phyloP scores from a whole-genome alignment of 2,329 filamentous ascomycete species.

The Aspergillus ruber region DNA sequence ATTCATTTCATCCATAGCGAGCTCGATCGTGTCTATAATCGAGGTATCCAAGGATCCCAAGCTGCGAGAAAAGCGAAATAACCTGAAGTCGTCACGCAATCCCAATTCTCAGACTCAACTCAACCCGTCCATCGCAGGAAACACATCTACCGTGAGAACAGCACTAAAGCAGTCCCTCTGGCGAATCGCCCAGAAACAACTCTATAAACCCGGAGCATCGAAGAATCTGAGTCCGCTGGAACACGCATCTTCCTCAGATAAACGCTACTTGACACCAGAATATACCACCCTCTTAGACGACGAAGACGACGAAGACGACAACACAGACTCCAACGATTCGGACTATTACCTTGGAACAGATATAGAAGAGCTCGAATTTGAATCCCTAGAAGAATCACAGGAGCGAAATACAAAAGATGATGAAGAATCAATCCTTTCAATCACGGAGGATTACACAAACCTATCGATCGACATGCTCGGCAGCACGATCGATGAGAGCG shows the following conservation, averaged over 20 bases:
- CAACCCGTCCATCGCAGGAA: neutral
- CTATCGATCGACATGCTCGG: neutral
- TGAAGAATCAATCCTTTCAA: neutral
- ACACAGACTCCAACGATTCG: neutral
- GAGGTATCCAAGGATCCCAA: slow-evolving; percentile 11
- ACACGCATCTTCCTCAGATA: neutral
- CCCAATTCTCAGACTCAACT: neutral
- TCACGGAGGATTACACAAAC: neutral
- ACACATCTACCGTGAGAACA: slow-evolving; percentile 4
- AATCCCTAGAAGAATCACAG: neutral
- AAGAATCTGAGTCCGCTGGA: slow-evolving; percentile 3
- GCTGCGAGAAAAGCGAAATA: slow-evolving; percentile 10
- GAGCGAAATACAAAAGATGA: neutral
- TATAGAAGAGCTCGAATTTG: neutral
- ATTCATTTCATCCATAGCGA: slow-evolving; percentile 29
- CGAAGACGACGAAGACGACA: neutral
- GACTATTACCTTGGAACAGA: neutral
- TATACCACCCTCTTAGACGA: slow-evolving; percentile 4
- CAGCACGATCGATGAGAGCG: neutral
- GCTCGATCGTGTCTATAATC: slow-evolving; percentile 28
- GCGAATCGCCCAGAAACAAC: slow-evolving; percentile 23
- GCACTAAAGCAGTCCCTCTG: slow-evolving; percentile 26
- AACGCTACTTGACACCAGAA: neutral
- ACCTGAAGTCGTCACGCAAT: slow-evolving; percentile 3
- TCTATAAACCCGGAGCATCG: slow-evolving; percentile 13